Evolutionary conservation across 2,329 filamentous ascomycete species (phyloP).

Genomic region (Trichoderma gracile): DNA sequence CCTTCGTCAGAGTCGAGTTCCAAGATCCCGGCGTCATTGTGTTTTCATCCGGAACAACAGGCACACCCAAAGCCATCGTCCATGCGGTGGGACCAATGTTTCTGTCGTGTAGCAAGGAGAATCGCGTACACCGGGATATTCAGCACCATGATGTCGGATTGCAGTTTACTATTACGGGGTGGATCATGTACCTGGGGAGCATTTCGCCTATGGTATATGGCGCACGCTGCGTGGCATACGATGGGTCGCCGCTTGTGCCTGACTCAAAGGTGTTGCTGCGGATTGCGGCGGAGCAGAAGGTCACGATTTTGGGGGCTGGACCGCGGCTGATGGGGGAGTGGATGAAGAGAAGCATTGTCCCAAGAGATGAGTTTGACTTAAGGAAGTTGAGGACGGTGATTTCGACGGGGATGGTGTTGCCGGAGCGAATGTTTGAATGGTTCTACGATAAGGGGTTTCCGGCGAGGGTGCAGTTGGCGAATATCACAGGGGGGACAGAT

Average conservation of each 20-base stretch:
- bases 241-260: constrained; percentile 78
- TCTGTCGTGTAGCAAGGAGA: constrained; percentile 60
- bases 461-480: constrained; percentile 63
- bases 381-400: constrained; percentile 61
- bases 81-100: constrained; percentile 70
- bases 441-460: constrained; percentile 73
- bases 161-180: constrained; percentile 69
- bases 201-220: constrained; percentile 62
- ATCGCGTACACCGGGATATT: constrained; percentile 49
- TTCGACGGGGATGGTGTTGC: constrained; percentile 80
- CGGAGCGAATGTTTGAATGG: constrained; percentile 78
- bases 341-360: constrained; percentile 62
- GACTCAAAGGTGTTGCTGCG: constrained; percentile 63
- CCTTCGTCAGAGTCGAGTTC: constrained; percentile 65
- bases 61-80: constrained; percentile 81
- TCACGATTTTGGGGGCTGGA: constrained; percentile 73
- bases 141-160: constrained; percentile 40
- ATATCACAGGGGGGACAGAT: constrained; percentile 78
- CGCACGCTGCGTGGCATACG: constrained; percentile 68
- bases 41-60: constrained; percentile 80
- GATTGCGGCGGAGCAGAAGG: constrained; percentile 61
- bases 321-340: constrained; percentile 77
- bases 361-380: constrained; percentile 63
- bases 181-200: constrained; percentile 82
- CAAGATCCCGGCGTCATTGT: constrained; percentile 75